A percentile compares a stretch with the other conserved stretches of the same genome.
Conservation (phyloP, 2,329 filamentous ascomycete genomes). For the Aspergillus fijiensis region DNA sequence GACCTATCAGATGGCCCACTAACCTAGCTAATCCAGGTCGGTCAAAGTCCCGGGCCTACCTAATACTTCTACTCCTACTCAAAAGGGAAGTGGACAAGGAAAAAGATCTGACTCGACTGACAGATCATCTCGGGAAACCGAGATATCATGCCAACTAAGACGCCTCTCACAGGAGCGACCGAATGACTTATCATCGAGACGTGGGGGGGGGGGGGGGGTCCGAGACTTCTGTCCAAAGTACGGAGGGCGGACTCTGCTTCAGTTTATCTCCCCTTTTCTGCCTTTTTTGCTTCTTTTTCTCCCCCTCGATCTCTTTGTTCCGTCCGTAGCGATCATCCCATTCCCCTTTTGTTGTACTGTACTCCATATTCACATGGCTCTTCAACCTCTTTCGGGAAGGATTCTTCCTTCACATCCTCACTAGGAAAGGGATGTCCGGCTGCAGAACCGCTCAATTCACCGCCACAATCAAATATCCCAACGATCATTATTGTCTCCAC, state of each 20-base stretch:
- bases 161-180: conserved; percentile 1
- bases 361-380: no score
- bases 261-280: no score
- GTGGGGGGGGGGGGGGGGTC: no score
- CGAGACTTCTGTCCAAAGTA: background rate
- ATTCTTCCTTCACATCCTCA: background rate
- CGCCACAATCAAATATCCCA: background rate
- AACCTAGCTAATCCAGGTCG: background rate
- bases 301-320: background rate
- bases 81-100: background rate
- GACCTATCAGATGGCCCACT: background rate
- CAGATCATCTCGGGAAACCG: conserved; percentile 5
- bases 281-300: background rate
- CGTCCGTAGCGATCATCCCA: background rate
- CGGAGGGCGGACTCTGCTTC: background rate
- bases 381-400: no score
- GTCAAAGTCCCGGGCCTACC: background rate
- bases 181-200: background rate
- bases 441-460: background rate
- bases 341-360: no score
- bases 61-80: background rate
- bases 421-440: background rate
- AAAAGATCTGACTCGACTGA: background rate
- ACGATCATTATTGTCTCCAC: background rate
- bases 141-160: conserved; percentile 8